Evolutionary conservation across 495 filamentous ascomycete genomes (phyloP).

Genomic region (Letharia columbiana): DNA sequence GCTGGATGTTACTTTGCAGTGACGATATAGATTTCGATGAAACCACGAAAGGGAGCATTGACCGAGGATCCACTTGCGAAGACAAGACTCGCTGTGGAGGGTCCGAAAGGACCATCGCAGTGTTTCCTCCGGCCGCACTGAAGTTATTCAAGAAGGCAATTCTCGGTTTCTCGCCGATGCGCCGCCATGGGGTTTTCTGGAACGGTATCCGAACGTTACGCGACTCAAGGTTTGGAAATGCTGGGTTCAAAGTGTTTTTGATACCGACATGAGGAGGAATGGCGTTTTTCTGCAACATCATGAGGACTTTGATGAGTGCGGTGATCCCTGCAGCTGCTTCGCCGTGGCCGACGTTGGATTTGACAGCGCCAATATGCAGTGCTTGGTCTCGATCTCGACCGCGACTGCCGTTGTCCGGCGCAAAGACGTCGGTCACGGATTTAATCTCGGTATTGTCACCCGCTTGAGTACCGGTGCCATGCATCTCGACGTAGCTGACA

Average conservation of each 20-base stretch:
- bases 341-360: constrained; percentile 76
- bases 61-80: too few species aligned
- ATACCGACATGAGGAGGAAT: constrained; percentile 60
- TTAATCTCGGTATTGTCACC: constrained; percentile 72
- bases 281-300: constrained; percentile 62
- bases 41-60: too few species aligned
- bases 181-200: constrained; percentile 24
- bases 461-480: constrained; percentile 79
- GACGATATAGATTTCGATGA: too few species aligned
- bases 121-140: constrained; percentile 51
- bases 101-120: constrained; percentile 46
- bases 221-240: constrained; percentile 52
- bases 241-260: constrained; percentile 35
- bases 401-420: constrained; percentile 39
- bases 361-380: constrained; percentile 73
- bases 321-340: constrained; percentile 72
- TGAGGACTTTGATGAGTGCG: constrained; percentile 61
- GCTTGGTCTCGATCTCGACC: constrained; percentile 49
- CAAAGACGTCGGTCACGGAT: constrained; percentile 71
- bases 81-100: constrained; percentile 26
- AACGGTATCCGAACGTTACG: constrained; percentile 38
- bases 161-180: constrained; percentile 43
- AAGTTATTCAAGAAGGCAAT: constrained; percentile 59
- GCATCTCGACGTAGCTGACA: constrained; percentile 76
- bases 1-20: too few species aligned